Evolutionary conservation across 169 alveolate species (phyloP), one percentile per base, ranked within the genome.

Genomic region (Fabrea salina): DNA sequence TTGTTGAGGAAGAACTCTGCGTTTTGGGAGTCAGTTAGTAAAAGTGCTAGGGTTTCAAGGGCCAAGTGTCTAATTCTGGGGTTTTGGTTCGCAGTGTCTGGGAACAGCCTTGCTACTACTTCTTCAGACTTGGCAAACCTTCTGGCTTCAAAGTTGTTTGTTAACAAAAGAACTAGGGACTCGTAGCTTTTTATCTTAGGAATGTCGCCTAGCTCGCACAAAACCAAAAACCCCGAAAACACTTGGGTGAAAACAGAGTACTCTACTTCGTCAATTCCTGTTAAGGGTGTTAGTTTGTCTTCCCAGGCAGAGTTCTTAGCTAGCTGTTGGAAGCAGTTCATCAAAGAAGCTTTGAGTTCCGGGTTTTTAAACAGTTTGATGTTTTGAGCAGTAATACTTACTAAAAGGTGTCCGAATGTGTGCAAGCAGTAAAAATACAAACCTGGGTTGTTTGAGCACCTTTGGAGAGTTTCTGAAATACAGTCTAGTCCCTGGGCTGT

Each of bases 181-280:
- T 47, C 19, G 19, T 47, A 47, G 19, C 30, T 25, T 25, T 47
- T 47, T 16, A n/a, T 25, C 19, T 47, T 47, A n/a, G 16, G 30
- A 47, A 47, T n/a, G 19, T 47, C 2, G 30, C 56, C 56, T 16
- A 47, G 16, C 19, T 47, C 56, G 19, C 5, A 47, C 19, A 47
- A n/a, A n/a, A 47, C 16, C 19, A 47, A 47, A 47, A 47, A 47
- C 19, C 56, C 56, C 19, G 56, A n/a, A 47, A 1, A 47, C 16
- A 47, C 19, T 16, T 47, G 16, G 16, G 56, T 16, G 56, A 47
- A 25, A n/a, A 47, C 56, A 1, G 56, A 47, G 19, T 47, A 47
- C 56, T 47, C 56, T 47, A n/a, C 56, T 47, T 47, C 56, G 16
- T 47, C 56, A n/a, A n/a, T n/a, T n/a, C n/a, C n/a, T n/a, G n/a